Evolutionary conservation across 1,284 basidiomycete species (phyloP).

Genomic region (Puccinia horiana): DNA sequence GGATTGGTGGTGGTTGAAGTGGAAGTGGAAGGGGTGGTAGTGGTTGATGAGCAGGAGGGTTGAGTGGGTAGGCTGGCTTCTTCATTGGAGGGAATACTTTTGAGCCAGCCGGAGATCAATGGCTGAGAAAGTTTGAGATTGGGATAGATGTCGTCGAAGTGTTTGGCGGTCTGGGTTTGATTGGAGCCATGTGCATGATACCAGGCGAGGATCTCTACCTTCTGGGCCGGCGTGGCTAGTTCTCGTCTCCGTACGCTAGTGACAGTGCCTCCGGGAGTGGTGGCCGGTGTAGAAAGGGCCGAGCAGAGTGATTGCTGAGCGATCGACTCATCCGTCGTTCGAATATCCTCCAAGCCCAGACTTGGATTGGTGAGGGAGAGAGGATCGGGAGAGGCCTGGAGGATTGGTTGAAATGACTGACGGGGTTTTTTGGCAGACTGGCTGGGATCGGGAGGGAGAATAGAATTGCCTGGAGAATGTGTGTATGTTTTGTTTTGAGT

Average conservation of each 20-base stretch:
- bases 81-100: background rate
- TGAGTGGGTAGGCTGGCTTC: background rate
- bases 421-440: background rate
- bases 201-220: constrained; percentile 27
- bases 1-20: background rate
- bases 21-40: background rate
- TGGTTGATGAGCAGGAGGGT: background rate
- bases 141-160: constrained; percentile 31
- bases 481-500: background rate
- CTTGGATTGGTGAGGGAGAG: background rate
- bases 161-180: constrained; percentile 16
- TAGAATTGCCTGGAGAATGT: background rate
- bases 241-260: constrained; percentile 1
- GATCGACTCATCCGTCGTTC: background rate
- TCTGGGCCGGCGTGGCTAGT: constrained; percentile 16
- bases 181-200: constrained; percentile 6
- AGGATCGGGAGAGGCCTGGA: background rate
- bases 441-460: background rate
- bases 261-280: background rate
- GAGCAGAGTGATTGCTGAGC: background rate
- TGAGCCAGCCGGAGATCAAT: constrained; percentile 13
- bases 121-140: constrained; percentile 32
- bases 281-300: background rate
- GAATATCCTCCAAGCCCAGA: background rate
- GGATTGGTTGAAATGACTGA: no score